Evolutionary conservation across 192 early-diverging fungal genomes (phyloP).

Genomic region (Pilobolus umbonatus): DNA sequence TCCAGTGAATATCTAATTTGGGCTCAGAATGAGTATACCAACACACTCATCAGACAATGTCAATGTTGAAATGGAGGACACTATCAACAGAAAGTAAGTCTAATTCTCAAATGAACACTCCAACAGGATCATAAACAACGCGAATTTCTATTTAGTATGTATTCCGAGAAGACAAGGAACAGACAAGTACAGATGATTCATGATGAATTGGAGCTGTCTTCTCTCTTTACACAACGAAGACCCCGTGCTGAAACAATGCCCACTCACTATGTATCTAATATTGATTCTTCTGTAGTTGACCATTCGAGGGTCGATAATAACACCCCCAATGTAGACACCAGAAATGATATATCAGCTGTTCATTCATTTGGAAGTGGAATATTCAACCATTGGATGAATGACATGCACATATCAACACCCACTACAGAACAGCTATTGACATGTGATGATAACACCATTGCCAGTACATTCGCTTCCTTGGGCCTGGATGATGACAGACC

Average conservation of each 20-base stretch:
- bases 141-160: too few species aligned
- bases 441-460: constrained; percentile 28
- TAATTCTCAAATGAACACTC: too few species aligned
- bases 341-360: background rate
- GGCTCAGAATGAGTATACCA: too few species aligned
- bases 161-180: too few species aligned
- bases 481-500: constrained; percentile 22
- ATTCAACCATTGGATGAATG: constrained; percentile 11
- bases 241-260: constrained; percentile 30
- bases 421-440: constrained; percentile 25
- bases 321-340: background rate
- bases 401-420: constrained; percentile 21
- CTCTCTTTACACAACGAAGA: constrained; percentile 5
- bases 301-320: background rate
- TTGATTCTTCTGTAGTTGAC: background rate
- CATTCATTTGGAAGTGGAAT: constrained; percentile 9
- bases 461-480: constrained; percentile 29
- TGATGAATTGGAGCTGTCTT: too few species aligned
- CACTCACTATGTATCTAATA: background rate
- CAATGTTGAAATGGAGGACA: too few species aligned
- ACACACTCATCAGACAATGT: too few species aligned
- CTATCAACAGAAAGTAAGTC: too few species aligned
- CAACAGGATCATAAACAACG: too few species aligned
- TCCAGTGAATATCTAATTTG: too few species aligned
- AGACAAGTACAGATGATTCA: too few species aligned